phyloP scores from a whole-genome alignment of 2,329 filamentous ascomycete genomes.

The Orbilia blumenaviensis region DNA sequence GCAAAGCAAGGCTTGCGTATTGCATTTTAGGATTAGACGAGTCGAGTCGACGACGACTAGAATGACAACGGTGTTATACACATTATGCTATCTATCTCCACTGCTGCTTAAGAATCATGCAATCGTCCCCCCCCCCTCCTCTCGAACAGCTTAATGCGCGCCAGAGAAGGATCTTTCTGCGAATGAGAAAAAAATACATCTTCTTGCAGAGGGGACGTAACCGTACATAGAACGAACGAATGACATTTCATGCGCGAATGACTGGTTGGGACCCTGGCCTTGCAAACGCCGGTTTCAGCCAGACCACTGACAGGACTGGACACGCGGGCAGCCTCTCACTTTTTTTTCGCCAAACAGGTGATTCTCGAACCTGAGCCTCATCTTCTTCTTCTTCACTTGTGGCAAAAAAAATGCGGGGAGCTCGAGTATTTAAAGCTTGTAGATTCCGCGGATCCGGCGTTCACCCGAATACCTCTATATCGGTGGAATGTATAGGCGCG shows the following conservation, averaged over 20 bases:
- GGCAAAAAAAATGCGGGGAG: neutral
- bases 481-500: no score
- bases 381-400: no score
- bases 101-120: conserved; percentile 5
- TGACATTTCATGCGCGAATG: neutral
- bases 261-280: neutral
- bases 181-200: no score
- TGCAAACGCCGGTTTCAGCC: conserved; percentile 44
- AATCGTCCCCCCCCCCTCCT: no score
- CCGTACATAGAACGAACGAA: neutral
- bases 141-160: conserved; percentile 31
- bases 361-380: neutral
- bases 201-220: no score
- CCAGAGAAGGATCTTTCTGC: conserved; percentile 40
- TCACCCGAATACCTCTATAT: no score
- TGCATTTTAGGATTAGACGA: neutral
- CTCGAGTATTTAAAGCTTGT: no score
- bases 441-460: no score
- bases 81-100: no score
- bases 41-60: no score
- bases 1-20: neutral
- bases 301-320: neutral
- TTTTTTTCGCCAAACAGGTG: neutral
- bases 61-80: no score
- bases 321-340: neutral